Base-by-base conservation (phyloP, 345 rosid species). In the Eutrema heterophyllum region DNA sequence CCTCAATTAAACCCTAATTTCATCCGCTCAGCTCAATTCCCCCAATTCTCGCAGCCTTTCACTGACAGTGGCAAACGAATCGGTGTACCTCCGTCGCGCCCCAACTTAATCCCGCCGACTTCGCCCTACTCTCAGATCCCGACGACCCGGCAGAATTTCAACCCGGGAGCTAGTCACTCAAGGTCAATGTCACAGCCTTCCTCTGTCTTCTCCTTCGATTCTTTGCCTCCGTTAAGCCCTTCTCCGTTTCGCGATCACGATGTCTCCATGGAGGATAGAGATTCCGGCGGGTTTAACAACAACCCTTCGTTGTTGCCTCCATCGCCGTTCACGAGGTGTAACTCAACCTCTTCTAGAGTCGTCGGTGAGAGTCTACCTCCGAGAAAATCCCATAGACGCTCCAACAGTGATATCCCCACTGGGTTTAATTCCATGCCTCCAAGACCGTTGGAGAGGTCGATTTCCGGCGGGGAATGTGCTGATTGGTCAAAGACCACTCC, bases 61-160 rank as follows among this genome's bases (percentile, higher is more conserved):
- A 65, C 69, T 68, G 90, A 84, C 36, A 33, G 62, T 70, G 58
- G 55, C 51, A 91, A 82, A 76, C 86, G 92, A 82, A 81, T 71
- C 16, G 96, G 97, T 12, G 86, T 91, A 5, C 97, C 98, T 48
- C 98, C 98, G 14, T 87, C 98, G 2, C 93, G 87, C 68, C 97
- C 97, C 6, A 86, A 80, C 80, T 90, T 86, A 74, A 84, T 89
- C 81, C 92, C 97, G 29, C 98, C 96, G 44, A 82, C 93, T 72
- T 90, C 97, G 0, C 99, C 97, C 0, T 89, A 78, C 72, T 90
- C 99, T 29, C 90, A 89, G 92, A 88, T 91, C 89, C 93, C 85
- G 2, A 40, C 64, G 15, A 87, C 77, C 79, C 93, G 56, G 3
- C 76, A 74, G 74, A 88, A 78, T 76, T 87, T 81, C 40, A 69